These are phyloP conservation scores for Fragaria vesca DNA, from an alignment of 306 rosid genomes.

Conservation along the genomic window DNA sequence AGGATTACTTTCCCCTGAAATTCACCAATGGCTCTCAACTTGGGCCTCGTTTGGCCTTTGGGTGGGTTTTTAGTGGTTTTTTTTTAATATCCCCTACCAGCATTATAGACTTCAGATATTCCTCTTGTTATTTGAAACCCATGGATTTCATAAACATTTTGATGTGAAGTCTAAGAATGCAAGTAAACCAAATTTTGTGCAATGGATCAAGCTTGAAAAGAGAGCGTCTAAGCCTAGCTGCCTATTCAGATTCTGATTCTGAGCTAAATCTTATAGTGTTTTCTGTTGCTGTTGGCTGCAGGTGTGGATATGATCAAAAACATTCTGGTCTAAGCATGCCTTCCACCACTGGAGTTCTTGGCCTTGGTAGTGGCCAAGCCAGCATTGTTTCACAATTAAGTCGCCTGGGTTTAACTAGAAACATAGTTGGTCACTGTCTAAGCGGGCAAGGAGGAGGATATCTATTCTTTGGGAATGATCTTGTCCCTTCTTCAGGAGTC, in stretches of 20 bases:
- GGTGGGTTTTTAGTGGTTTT: slow-evolving; percentile 44
- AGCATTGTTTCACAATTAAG: slow-evolving; percentile 57
- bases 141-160: background rate
- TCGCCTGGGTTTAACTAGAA: slow-evolving; percentile 36
- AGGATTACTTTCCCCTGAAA: slow-evolving; percentile 40
- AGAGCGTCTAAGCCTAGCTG: background rate
- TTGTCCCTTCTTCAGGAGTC: slow-evolving; percentile 51
- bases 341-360: slow-evolving; percentile 67
- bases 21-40: slow-evolving; percentile 41
- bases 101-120: background rate
- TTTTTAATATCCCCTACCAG: background rate
- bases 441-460: slow-evolving; percentile 63
- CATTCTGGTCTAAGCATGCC: slow-evolving; percentile 27
- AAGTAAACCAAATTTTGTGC: background rate
- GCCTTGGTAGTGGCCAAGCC: slow-evolving; percentile 62
- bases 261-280: background rate
- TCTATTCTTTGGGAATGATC: slow-evolving; percentile 64
- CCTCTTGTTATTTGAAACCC: background rate
- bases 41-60: slow-evolving; percentile 59
- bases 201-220: background rate
- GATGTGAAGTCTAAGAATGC: background rate
- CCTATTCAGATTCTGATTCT: background rate
- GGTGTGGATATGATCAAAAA: slow-evolving; percentile 74
- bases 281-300: slow-evolving; percentile 26
- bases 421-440: slow-evolving; percentile 70